Base-by-base conservation (phyloP, 2,329 filamentous ascomycete genomes). In the Magnaporthiopsis incrustans region DNA sequence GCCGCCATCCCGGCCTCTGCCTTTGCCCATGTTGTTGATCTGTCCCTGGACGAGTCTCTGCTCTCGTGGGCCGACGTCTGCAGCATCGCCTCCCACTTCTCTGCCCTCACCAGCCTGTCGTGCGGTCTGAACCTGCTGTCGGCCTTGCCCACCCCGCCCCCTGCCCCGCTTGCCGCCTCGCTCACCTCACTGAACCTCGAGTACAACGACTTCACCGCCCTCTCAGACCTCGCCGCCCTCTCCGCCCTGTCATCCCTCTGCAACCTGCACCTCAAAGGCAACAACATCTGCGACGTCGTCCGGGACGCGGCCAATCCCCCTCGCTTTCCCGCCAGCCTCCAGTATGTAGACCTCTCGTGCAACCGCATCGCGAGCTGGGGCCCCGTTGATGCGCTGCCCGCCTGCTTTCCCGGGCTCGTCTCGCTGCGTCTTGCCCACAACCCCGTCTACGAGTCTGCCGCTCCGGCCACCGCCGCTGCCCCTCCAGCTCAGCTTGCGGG, bases 361-460 rank as follows among this genome's bases (percentile, higher is more conserved):
- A 94, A 94, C 75, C 76, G 81, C 22, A 81, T 94, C 35, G 73
- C 80, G 22, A 81, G 82, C 25, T 97, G 92, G 91, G 71, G 75
- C 35, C 91, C 96, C 73, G 80, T 97, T 68, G 87, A 96, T 70
- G 73, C 79, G 6, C 81, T 99, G 1, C 77, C 84, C 2, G 70
- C 73, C 15, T 78, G 85, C 65, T 91, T 96, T 68, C 94, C 95
- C 0, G 85, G 87, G 4, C 80, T 98, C 8, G 81, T 78, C 15
- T 87, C 86, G 44, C 83, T 99, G 56, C 89, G 93, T 22, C 85
- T 97, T 66, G 87, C 91, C 6, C 88, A 92, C 72, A 98, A 98
- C 69, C 93, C 94, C 5, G 82, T 98, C 27, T 96, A 91, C 75
- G 80, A 88, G 63, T 33, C 61, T n/a, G 57, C 50, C 4, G 22